A percentile compares a stretch with the other conserved stretches of the same genome.
phyloP scores from a whole-genome alignment of 257 asterid species.

The Penstemon eatonii region DNA sequence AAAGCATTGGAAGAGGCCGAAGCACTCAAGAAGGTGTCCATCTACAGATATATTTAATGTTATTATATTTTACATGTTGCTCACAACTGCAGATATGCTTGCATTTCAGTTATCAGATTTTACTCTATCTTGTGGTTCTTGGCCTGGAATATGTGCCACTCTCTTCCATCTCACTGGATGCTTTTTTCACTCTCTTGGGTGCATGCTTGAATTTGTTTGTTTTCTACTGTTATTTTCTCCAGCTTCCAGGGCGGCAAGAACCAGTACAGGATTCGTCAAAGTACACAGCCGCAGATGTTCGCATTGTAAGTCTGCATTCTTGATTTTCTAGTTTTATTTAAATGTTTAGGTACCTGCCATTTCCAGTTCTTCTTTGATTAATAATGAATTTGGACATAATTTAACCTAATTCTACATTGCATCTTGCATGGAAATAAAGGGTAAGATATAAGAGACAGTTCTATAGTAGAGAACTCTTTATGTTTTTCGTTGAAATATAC shows the following conservation, averaged over 20 bases:
- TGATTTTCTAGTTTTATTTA: not conserved
- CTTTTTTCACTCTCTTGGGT: not conserved
- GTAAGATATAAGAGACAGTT: conserved; percentile 11
- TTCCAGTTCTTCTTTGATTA: not conserved
- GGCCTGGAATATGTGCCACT: not conserved
- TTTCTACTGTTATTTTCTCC: conserved; percentile 15
- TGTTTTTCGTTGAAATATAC: not conserved
- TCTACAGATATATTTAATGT: not conserved
- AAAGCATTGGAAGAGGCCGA: conserved; percentile 91
- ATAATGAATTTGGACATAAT: not conserved
- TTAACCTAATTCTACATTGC: not conserved
- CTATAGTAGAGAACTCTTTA: not conserved
- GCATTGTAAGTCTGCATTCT: conserved; percentile 62
- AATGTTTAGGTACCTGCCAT: not conserved
- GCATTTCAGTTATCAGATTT: not conserved
- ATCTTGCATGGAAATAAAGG: not conserved
- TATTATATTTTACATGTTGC: conserved; percentile 25
- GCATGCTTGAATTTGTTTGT: too few relatives aligned
- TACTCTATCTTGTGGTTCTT: not conserved
- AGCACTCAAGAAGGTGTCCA: conserved; percentile 74
- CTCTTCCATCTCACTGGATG: conserved; percentile 4
- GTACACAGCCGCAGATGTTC: conserved; percentile 91
- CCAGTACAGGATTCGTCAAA: conserved; percentile 63
- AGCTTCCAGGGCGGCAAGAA: conserved; percentile 80
- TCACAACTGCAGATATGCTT: not conserved